Evolutionary conservation across 495 filamentous ascomycete species (phyloP), one percentile per base, ranked within the genome.

Genomic region (Penicillium fimorum): DNA sequence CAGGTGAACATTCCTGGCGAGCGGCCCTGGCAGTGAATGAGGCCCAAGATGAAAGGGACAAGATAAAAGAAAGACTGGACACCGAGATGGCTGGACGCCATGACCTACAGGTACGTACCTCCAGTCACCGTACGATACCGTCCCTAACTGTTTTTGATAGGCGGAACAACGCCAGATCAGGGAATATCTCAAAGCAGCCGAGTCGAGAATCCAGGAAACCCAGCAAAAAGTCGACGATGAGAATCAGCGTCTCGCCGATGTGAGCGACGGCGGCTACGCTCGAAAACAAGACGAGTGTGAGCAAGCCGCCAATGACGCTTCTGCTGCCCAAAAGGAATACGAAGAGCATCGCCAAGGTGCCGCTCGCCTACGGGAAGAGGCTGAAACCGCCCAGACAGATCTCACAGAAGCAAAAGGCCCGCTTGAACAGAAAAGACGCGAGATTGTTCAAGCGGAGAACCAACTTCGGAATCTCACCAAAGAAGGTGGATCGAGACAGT

Each of bases 211-310:
- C 13, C 54, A 64, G 35, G 67, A 76, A 24, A 68, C 68, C 2
- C 60, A 77, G 49, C 47, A 61, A 42, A 74, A 78, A 18, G 76
- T 83, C 37, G 58, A 56, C 33, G 66, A 71, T 8, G 84, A 87
- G 62, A 71, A 75, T 40, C 62, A 66, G 44, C 76, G 82, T 10
- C 70, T 86, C 33, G 76, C 75, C 42, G 77, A 79, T 18, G 62
- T 70, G 25, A 78, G 82, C 64, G 82, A 79, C 15, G 84, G 83
- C 12, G 76, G 76, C 52, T 79, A 79, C 62, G 62, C 76, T 53
- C 70, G 72, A 35, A 75, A 72, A 50, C 73, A 79, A 56, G 76
- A 76, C 38, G 75, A 82, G 50, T 60, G 79, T 30, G 70, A 79
- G 40, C 59, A 70, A 45, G 77, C 73, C 30, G 66, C 62, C 55